Percentiles rank a stretch among this genome's conserved stretches.
These are phyloP conservation scores for Eustoma russellianum DNA, from an alignment of 257 asterid species.

Conservation along the genomic window DNA sequence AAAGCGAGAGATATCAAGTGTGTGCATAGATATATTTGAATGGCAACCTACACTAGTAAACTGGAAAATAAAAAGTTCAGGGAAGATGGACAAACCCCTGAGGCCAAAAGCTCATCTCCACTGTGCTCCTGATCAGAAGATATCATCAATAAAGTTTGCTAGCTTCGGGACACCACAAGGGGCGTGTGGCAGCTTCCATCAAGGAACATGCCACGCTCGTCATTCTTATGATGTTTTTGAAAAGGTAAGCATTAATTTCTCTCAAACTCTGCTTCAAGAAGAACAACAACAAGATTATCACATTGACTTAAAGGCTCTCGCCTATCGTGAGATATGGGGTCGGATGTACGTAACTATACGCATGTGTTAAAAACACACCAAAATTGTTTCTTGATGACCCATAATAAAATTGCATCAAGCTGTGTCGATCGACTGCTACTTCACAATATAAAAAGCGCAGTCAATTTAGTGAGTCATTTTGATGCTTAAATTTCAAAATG, in stretches of 20 bases:
- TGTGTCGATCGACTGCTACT: too few relatives aligned
- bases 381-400: too few relatives aligned
- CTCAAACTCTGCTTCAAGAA: not conserved
- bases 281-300: too few relatives aligned
- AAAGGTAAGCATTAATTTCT: constrained; percentile 31
- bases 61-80: constrained; percentile 52
- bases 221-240: constrained; percentile 69
- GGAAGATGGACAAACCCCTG: constrained; percentile 54
- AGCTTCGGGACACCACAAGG: constrained; percentile 89
- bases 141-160: constrained; percentile 66
- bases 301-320: too few relatives aligned
- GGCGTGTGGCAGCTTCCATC: constrained; percentile 54
- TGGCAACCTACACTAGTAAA: constrained; percentile 71
- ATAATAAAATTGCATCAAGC: too few relatives aligned
- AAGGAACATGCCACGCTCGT: constrained; percentile 68
- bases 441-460: too few relatives aligned
- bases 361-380: too few relatives aligned
- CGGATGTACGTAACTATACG: too few relatives aligned
- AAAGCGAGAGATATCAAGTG: constrained; percentile 57
- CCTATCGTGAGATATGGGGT: too few relatives aligned
- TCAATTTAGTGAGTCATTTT: too few relatives aligned
- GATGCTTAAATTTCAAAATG: too few relatives aligned
- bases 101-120: constrained; percentile 77
- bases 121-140: constrained; percentile 60
- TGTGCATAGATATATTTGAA: constrained; percentile 68